Conservation (phyloP, 2,329 filamentous ascomycete genomes). For the Ustilaginoidea virens region DNA sequence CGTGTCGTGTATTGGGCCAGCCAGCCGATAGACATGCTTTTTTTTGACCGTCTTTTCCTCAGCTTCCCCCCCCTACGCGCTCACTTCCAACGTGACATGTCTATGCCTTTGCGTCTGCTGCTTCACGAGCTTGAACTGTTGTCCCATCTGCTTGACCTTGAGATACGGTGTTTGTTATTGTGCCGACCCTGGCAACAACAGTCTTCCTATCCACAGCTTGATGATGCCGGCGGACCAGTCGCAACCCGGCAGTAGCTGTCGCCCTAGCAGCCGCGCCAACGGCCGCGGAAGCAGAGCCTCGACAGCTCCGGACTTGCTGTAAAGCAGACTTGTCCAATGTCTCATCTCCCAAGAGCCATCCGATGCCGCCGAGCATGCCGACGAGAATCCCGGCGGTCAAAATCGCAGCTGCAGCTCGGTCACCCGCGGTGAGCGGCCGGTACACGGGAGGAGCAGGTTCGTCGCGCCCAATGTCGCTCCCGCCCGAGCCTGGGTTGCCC, state of each 20-base stretch:
- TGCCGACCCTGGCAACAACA: slow-evolving; percentile 3
- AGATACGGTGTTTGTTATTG: slow-evolving; percentile 9
- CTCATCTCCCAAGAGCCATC: slow-evolving; percentile 35
- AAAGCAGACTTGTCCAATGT: slow-evolving; percentile 16
- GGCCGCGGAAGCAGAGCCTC: slow-evolving; percentile 8
- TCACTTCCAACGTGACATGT: too few relatives aligned
- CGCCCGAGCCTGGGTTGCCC: slow-evolving; percentile 30
- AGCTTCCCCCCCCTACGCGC: too few relatives aligned
- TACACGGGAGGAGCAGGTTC: slow-evolving; percentile 12
- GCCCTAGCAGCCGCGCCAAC: slow-evolving; percentile 10
- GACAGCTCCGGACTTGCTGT: slow-evolving; percentile 16
- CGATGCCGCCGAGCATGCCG: slow-evolving; percentile 34
- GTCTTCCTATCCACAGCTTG: too few relatives aligned
- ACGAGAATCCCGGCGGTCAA: slow-evolving; percentile 41
- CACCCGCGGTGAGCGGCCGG: slow-evolving; percentile 32
- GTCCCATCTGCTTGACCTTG: slow-evolving; percentile 7
- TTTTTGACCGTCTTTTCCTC: too few relatives aligned
- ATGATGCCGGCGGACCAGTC: too few relatives aligned
- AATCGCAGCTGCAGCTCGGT: slow-evolving; percentile 54
- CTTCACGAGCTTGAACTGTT: slow-evolving; percentile 7
- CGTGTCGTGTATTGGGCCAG: too few relatives aligned
- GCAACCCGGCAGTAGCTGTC: slow-evolving; percentile 3
- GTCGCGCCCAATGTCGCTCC: slow-evolving; percentile 27
- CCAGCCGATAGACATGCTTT: too few relatives aligned
- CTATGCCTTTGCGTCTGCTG: too few relatives aligned